Percentiles rank a stretch among this genome's conserved stretches.
Evolutionary conservation across 495 filamentous ascomycete genomes (phyloP).

Genomic region (Letharia lupina): DNA sequence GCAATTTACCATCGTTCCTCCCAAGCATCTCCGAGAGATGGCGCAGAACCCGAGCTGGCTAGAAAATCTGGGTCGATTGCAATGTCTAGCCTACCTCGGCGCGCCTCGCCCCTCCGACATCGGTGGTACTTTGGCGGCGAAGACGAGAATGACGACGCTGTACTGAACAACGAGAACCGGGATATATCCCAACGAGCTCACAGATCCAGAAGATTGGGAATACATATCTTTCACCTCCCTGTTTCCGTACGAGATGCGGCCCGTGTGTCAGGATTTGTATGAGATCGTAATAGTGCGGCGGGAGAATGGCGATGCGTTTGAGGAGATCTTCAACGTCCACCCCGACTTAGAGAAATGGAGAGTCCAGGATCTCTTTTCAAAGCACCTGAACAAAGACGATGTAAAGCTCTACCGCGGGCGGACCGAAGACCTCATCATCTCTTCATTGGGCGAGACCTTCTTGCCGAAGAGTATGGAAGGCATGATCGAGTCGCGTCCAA

Average conservation of each 20-base stretch:
- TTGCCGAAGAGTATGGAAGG: neutral
- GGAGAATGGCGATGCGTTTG: neutral
- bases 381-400: neutral
- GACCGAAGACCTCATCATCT: neutral
- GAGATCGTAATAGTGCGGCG: neutral
- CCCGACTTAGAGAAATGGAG: neutral
- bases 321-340: neutral
- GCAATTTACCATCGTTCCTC: neutral
- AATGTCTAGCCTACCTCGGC: neutral
- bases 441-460: neutral
- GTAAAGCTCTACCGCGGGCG: neutral
- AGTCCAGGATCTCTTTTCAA: neutral
- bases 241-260: neutral
- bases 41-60: neutral
- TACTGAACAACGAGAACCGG: neutral
- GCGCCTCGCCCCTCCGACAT: neutral
- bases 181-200: neutral
- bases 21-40: neutral
- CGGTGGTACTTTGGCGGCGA: neutral
- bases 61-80: neutral
- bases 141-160: neutral
- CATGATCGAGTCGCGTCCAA: neutral
- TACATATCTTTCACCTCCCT: neutral
- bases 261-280: neutral
- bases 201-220: neutral